phyloP scores from a whole-genome alignment of 345 rosid species.

The Lumnitzera littorea region DNA sequence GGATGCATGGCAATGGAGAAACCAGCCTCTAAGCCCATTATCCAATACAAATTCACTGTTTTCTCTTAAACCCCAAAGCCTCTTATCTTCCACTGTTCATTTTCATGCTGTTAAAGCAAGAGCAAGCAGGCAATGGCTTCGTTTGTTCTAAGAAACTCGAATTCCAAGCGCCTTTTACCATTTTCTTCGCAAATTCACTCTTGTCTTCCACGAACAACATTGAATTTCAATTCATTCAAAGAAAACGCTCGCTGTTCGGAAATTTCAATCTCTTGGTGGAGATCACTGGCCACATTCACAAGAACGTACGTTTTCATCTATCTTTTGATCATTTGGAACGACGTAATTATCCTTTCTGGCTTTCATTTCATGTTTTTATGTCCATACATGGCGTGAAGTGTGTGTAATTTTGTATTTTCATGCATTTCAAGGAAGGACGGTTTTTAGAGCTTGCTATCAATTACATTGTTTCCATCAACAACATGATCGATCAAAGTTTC shows the following conservation, averaged over 20 bases:
- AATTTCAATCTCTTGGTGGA: conserved; percentile 29
- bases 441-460: no score
- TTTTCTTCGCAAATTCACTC: conserved; percentile 23
- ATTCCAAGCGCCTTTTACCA: conserved; percentile 26
- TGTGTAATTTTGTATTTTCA: no score
- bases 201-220: conserved; percentile 3
- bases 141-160: conserved; percentile 28
- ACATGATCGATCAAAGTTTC: no score
- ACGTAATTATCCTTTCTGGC: no score
- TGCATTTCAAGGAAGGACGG: no score
- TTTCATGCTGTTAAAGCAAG: conserved; percentile 1
- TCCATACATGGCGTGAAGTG: no score
- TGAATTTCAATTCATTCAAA: conserved; percentile 11
- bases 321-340: background rate
- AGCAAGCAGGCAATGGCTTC: conserved; percentile 22
- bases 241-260: conserved; percentile 10
- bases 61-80: no score
- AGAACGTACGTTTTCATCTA: conserved; percentile 39
- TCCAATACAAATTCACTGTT: no score
- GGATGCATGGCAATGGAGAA: no score
- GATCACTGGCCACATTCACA: conserved; percentile 93
- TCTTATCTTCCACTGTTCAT: no score
- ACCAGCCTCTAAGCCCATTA: no score
- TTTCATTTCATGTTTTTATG: background rate
- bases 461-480: no score